Evolutionary conservation across 768 basidiomycete species (phyloP).

Genomic region (Tulasnella calospora): DNA sequence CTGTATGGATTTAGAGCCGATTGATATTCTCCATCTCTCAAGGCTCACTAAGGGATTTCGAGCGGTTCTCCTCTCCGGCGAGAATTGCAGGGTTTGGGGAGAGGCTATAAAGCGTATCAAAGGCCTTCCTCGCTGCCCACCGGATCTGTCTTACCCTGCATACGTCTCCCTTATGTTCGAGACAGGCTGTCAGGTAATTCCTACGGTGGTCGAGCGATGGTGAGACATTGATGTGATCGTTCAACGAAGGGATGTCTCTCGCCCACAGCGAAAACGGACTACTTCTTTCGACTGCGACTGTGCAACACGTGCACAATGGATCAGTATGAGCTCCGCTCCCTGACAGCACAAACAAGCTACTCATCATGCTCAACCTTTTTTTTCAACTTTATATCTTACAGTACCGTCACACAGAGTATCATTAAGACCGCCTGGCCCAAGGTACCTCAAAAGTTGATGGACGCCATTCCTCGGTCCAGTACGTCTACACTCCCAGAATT

Average conservation of each 20-base stretch:
- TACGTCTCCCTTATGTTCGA: neutral
- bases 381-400: neutral
- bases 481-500: neutral
- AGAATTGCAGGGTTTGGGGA: neutral
- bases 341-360: neutral
- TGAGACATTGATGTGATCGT: neutral
- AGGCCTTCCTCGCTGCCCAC: neutral
- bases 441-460: neutral
- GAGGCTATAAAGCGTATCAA: neutral
- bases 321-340: neutral
- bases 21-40: neutral
- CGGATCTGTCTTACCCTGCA: neutral
- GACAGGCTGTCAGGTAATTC: neutral
- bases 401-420: neutral
- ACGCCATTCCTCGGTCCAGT: neutral
- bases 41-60: neutral
- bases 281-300: neutral
- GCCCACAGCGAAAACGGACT: neutral
- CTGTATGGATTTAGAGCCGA: neutral
- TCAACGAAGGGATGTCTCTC: neutral
- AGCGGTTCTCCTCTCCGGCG: neutral
- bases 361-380: neutral
- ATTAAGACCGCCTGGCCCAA: neutral
- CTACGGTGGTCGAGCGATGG: neutral
- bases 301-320: neutral